Conservation (phyloP, 1,284 basidiomycete species). For the Hortiboletus rubellus region DNA sequence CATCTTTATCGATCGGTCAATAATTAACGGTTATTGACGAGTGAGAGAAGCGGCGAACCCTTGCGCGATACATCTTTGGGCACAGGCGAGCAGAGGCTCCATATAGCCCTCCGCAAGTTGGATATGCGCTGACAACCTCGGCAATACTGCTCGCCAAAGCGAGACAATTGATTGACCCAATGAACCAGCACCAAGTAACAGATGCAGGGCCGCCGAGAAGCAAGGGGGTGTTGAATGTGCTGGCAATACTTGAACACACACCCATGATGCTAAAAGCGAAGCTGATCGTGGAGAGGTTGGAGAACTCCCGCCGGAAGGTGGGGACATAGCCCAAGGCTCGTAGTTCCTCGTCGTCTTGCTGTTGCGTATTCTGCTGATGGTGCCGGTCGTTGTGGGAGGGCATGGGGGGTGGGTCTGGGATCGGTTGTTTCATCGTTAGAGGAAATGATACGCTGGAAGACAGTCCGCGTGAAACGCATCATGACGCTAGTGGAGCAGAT, state of each 20-base stretch:
- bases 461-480: neutral
- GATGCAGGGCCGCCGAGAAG: slow-evolving; percentile 76
- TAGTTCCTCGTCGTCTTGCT: slow-evolving; percentile 60
- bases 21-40: slow-evolving; percentile 3
- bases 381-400: neutral
- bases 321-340: slow-evolving; percentile 72
- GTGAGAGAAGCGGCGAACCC: slow-evolving; percentile 35
- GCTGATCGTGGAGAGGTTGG: slow-evolving; percentile 65
- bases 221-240: slow-evolving; percentile 80
- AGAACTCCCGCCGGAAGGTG: slow-evolving; percentile 80
- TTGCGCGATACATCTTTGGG: slow-evolving; percentile 64
- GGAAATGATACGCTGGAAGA: neutral
- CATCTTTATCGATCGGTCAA: slow-evolving; percentile 28
- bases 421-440: neutral
- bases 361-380: neutral
- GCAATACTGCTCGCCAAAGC: slow-evolving; percentile 77
- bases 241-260: slow-evolving; percentile 77
- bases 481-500: no score
- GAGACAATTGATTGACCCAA: slow-evolving; percentile 75
- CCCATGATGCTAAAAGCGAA: slow-evolving; percentile 45
- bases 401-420: slow-evolving; percentile 1
- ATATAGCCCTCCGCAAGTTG: slow-evolving; percentile 79
- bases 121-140: slow-evolving; percentile 78
- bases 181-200: slow-evolving; percentile 83
- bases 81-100: slow-evolving; percentile 77